These are phyloP conservation scores for Colletotrichum sp. DNA, from an alignment of 2,329 filamentous ascomycete species.

Conservation along the genomic window DNA sequence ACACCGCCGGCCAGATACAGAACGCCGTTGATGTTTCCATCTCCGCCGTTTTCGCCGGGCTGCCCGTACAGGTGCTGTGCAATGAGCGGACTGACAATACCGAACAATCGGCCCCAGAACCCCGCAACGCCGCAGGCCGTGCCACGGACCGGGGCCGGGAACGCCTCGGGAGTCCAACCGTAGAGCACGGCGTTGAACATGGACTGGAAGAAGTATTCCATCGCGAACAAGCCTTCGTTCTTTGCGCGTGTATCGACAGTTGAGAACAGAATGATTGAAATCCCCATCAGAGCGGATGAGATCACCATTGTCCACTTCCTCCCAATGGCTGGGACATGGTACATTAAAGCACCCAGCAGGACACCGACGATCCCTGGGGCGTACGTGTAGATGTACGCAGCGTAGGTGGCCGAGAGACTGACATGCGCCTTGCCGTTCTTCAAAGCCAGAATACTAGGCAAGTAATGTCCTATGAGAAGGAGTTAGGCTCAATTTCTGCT, in stretches of 20 bases:
- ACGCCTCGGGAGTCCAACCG: constrained; percentile 21
- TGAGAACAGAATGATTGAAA: constrained; percentile 29
- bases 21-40: not conserved
- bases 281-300: constrained; percentile 28
- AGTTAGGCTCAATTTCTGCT: not conserved
- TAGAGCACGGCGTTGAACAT: constrained; percentile 25
- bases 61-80: constrained; percentile 48
- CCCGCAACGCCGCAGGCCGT: constrained; percentile 60
- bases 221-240: constrained; percentile 30
- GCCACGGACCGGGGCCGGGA: constrained; percentile 52
- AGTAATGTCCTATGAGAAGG: constrained; percentile 36
- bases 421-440: constrained; percentile 52
- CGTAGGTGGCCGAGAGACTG: constrained; percentile 52
- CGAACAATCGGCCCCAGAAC: constrained; percentile 64
- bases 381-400: constrained; percentile 60
- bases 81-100: constrained; percentile 62
- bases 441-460: constrained; percentile 54
- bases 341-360: constrained; percentile 50
- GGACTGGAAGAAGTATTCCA: constrained; percentile 35
- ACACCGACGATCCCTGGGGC: constrained; percentile 56
- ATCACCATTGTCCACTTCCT: constrained; percentile 30
- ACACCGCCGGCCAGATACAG: constrained; percentile 33
- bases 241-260: constrained; percentile 28
- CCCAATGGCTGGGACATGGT: constrained; percentile 42
- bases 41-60: constrained; percentile 30